Conservation (phyloP, 1,284 basidiomycete genomes). For the Trichosporon coremiiforme region DNA sequence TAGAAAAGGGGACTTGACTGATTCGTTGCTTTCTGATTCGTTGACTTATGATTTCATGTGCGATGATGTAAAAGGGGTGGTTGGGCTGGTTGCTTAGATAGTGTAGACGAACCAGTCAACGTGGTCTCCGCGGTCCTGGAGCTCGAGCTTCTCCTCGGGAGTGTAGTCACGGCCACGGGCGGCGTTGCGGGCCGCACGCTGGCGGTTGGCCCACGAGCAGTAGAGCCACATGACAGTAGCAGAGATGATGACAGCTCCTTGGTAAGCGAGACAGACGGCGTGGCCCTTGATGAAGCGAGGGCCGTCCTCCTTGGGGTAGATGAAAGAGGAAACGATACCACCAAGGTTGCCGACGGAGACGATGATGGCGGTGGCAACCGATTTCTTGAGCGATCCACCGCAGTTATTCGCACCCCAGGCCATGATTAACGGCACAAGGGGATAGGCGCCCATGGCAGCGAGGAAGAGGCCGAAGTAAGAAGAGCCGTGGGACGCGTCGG, state of each 20-base stretch:
- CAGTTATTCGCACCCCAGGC: constrained; percentile 64
- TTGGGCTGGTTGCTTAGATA: constrained; percentile 28
- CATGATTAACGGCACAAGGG: constrained; percentile 61
- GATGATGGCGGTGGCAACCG: constrained; percentile 62
- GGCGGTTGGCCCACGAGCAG: constrained; percentile 32
- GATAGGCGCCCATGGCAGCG: constrained; percentile 62
- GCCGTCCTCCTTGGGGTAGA: constrained; percentile 51
- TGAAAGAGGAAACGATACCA: constrained; percentile 59
- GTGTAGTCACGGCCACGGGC: constrained; percentile 37
- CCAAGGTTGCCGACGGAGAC: constrained; percentile 63
- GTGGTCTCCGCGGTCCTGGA: constrained; percentile 43
- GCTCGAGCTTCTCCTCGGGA: constrained; percentile 37
- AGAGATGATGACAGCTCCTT: constrained; percentile 28
- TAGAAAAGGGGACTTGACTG: neutral
- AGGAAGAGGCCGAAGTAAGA: constrained; percentile 63
- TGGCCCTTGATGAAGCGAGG: constrained; percentile 40
- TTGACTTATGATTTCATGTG: neutral
- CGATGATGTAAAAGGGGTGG: neutral
- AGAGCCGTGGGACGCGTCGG: constrained; percentile 49
- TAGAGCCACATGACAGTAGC: constrained; percentile 35
- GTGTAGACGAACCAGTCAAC: constrained; percentile 45
- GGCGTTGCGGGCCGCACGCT: constrained; percentile 36
- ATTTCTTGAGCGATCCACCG: constrained; percentile 63
- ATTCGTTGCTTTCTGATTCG: neutral
- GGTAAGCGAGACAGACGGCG: constrained; percentile 40